phyloP scores from a whole-genome alignment of 306 rosid species.

The Alnus glutinosa region DNA sequence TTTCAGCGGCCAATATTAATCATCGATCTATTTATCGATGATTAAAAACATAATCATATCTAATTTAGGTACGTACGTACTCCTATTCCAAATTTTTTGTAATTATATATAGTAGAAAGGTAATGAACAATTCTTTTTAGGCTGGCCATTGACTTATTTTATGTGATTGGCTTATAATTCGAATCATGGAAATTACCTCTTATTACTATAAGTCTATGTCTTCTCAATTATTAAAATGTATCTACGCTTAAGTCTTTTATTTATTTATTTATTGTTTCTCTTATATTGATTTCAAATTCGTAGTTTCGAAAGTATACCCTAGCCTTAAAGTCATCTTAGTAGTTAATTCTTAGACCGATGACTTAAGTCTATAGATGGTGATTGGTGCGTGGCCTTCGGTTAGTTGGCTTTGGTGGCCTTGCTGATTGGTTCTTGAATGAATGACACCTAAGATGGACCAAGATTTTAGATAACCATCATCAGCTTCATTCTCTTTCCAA shows the following conservation, averaged over 20 bases:
- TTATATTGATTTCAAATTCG: too few relatives aligned
- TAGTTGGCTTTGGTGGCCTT: background rate
- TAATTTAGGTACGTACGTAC: background rate
- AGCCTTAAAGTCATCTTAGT: too few relatives aligned
- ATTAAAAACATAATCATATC: conserved; percentile 25
- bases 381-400: too few relatives aligned
- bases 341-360: too few relatives aligned
- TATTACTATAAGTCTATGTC: too few relatives aligned
- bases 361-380: too few relatives aligned
- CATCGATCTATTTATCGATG: conserved; percentile 31
- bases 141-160: background rate
- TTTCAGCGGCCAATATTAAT: conserved; percentile 38
- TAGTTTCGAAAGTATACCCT: too few relatives aligned
- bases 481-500: too few relatives aligned
- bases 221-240: background rate
- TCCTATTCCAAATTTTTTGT: background rate
- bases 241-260: background rate
- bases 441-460: background rate
- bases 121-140: background rate
- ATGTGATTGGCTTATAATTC: background rate
- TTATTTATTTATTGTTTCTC: too few relatives aligned
- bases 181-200: background rate
- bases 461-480: background rate
- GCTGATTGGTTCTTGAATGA: background rate
- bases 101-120: too few relatives aligned